A percentile compares a stretch with the other conserved stretches of the same genome.
Conservation (phyloP, 441 rosid species). For the Populus hybrid region DNA sequence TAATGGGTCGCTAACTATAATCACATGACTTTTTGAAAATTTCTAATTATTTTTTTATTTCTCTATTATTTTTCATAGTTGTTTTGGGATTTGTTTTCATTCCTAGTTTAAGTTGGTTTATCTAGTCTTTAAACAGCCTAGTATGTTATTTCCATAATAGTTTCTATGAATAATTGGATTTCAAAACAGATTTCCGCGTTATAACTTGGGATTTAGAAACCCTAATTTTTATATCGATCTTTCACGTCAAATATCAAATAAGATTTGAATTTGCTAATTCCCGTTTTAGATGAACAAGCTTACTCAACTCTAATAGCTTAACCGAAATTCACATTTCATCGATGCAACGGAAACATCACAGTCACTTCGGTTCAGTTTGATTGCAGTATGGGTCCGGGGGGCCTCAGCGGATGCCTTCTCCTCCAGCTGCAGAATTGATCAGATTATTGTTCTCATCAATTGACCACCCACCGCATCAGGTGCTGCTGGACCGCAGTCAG, state of each 20-base stretch:
- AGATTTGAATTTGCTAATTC: too few relatives aligned
- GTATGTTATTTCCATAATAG: neutral
- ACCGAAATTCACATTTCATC: neutral
- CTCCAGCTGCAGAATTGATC: neutral
- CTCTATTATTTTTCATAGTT: too few relatives aligned
- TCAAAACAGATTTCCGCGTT: neutral
- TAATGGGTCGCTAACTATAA: too few relatives aligned
- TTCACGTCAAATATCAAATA: neutral
- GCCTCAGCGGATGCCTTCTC: neutral
- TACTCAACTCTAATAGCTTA: neutral
- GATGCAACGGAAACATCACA: neutral
- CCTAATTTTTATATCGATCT: neutral
- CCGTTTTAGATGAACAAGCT: neutral
- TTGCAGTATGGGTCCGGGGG: neutral
- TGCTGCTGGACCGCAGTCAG: conserved; percentile 11
- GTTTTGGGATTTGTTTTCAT: too few relatives aligned
- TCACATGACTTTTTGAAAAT: too few relatives aligned
- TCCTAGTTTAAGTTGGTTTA: too few relatives aligned
- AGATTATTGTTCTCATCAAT: conserved; percentile 3
- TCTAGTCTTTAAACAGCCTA: too few relatives aligned
- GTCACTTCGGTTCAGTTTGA: neutral
- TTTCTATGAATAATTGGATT: too few relatives aligned
- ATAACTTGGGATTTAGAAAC: neutral
- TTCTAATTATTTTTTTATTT: too few relatives aligned
- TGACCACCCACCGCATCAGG: conserved; percentile 7